Evolutionary conservation across 1,139 yeast genomes (phyloP), one percentile per base, ranked within the genome.

Genomic region (Arxiozyma slooffiae): DNA sequence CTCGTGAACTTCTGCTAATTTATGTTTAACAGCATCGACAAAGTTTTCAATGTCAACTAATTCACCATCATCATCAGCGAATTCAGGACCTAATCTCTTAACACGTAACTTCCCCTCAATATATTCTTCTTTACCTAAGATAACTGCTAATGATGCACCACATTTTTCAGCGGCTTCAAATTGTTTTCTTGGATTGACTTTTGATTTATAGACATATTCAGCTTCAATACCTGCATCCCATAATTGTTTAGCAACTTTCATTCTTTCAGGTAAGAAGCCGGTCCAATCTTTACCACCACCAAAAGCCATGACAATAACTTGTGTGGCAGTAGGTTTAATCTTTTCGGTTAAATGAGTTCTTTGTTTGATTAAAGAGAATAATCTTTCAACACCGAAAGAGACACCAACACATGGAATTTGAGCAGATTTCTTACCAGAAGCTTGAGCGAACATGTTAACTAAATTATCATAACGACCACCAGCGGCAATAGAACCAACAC

Each of bases 261-360:
- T 88, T 73, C 98, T 83, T 72, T 92, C 97, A 55, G 82, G 79
- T 61, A 92, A 74, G 73, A 86, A 86, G 11, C 97, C 97, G 55
- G 77, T 81, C 96, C 97, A 90, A 55, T 84, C 92, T 61, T 86
- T 88, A 63, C 97, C 97, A 60, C 97, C 97, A 59, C 98, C 98
- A 65, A 92, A 89, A 1, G 97, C 97, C 97, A 92, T 90, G 50
- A 92, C 85, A 64, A 77, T 92, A 18, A 86, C 97, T 68, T 92
- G 95, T 16, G 97, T 92, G 48, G 90, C 82, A 41, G 90, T 78
- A 38, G 97, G 81, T 60, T 92, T 80, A 54, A 89, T 76, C 24
- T 73, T 74, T 55, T 79, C 75, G 56, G 81, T 78, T 44, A 83
- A 72, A 18, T 74, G 73, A 41, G 70, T 70, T 66, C 95, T 80